phyloP scores from a whole-genome alignment of 2,329 filamentous ascomycete species.

The Botrytis medusae region DNA sequence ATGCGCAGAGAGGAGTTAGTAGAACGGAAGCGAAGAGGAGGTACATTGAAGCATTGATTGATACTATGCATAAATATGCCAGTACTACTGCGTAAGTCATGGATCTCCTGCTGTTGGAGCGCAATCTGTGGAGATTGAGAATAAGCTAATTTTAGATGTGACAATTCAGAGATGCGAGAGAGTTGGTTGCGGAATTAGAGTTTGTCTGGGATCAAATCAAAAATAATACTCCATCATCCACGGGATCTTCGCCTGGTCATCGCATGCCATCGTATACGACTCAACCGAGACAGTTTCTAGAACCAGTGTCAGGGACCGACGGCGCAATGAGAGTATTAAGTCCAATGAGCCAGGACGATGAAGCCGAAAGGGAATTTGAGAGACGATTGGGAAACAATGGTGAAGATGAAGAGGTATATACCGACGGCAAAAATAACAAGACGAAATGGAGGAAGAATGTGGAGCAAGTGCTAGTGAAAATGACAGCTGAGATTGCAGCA shows the following conservation, averaged over 20 bases:
- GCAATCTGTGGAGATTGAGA: not conserved
- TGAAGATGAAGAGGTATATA: slow-evolving; percentile 47
- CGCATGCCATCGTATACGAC: slow-evolving; percentile 37
- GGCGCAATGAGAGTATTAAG: slow-evolving; percentile 70
- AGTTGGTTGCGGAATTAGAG: slow-evolving; percentile 91
- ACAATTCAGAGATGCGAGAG: slow-evolving; percentile 66
- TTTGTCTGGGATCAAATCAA: slow-evolving; percentile 99
- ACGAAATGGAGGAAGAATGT: slow-evolving; percentile 77
- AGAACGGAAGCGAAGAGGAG: slow-evolving; percentile 90
- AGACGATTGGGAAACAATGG: slow-evolving; percentile 44
- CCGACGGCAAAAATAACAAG: slow-evolving; percentile 44
- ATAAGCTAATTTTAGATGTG: slow-evolving; percentile 24
- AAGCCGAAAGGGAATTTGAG: slow-evolving; percentile 57
- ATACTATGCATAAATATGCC: slow-evolving; percentile 95
- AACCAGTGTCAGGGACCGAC: slow-evolving; percentile 51
- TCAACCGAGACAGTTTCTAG: slow-evolving; percentile 45
- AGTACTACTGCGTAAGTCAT: slow-evolving; percentile 68
- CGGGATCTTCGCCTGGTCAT: slow-evolving; percentile 55
- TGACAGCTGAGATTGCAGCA: slow-evolving; percentile 90
- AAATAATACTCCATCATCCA: slow-evolving; percentile 70
- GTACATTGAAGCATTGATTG: slow-evolving; percentile 91
- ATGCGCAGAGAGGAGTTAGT: slow-evolving; percentile 76
- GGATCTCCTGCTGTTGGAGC: not conserved
- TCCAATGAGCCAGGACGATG: slow-evolving; percentile 83
- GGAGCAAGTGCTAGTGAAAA: slow-evolving; percentile 80